Conservation (phyloP, 2,329 filamentous ascomycete species). For the Sporothrix brunneoviolacea region DNA sequence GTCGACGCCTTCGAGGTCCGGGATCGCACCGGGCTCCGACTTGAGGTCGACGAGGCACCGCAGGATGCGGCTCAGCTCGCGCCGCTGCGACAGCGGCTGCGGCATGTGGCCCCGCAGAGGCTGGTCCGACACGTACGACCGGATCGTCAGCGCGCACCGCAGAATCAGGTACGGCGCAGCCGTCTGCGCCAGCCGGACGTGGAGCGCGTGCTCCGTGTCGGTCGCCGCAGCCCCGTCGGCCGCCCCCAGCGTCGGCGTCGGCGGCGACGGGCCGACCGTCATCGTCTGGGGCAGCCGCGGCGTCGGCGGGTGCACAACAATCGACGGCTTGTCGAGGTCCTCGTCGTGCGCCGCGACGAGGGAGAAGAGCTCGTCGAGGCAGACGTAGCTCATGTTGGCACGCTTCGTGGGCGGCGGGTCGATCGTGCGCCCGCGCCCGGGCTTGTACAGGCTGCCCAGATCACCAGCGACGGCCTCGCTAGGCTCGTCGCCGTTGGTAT, state of each 20-base stretch:
- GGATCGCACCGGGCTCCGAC: constrained; percentile 65
- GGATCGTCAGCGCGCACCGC: constrained; percentile 71
- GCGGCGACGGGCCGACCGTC: constrained; percentile 33
- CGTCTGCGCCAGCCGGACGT: constrained; percentile 62
- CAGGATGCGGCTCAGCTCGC: constrained; percentile 70
- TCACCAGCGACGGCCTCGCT: neutral
- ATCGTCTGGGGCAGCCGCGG: constrained; percentile 28
- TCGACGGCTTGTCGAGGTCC: constrained; percentile 28
- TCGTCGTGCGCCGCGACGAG: constrained; percentile 45
- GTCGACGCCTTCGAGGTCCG: constrained; percentile 44
- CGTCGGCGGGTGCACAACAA: constrained; percentile 38
- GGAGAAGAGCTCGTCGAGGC: constrained; percentile 71
- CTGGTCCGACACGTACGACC: constrained; percentile 83
- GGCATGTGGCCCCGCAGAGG: constrained; percentile 84
- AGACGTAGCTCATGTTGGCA: constrained; percentile 68
- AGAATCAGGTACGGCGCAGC: constrained; percentile 77
- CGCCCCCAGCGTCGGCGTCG: constrained; percentile 18
- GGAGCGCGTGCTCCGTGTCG: constrained; percentile 30
- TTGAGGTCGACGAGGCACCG: constrained; percentile 57
- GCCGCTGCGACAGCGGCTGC: constrained; percentile 72
- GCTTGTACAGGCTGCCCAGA: constrained; percentile 56
- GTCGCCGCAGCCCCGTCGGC: constrained; percentile 17
- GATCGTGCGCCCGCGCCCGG: constrained; percentile 66
- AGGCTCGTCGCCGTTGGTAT: constrained; percentile 33
- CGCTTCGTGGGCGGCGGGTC: constrained; percentile 59